Percentiles rank a stretch among this genome's conserved stretches.
phyloP scores from a whole-genome alignment of 495 filamentous ascomycete genomes.

The Penicillium nucicola region DNA sequence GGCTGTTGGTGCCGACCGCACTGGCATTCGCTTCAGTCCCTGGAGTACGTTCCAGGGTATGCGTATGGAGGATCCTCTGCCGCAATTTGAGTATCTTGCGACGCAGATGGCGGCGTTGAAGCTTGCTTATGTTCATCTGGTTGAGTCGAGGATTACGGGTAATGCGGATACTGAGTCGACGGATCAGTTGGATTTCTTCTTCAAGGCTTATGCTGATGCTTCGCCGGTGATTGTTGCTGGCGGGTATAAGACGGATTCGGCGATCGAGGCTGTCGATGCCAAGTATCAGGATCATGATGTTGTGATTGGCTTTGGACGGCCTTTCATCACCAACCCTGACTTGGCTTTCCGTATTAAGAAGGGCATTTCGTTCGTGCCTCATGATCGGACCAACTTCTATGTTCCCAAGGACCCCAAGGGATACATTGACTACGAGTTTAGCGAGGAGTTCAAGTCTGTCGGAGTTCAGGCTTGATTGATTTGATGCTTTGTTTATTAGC shows the following conservation, averaged over 20 bases:
- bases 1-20: constrained; percentile 61
- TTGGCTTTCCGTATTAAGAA: constrained; percentile 59
- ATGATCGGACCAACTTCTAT: constrained; percentile 62
- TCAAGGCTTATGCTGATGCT: constrained; percentile 40
- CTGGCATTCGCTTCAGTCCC: constrained; percentile 62
- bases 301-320: constrained; percentile 57
- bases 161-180: constrained; percentile 38
- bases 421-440: constrained; percentile 59
- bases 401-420: constrained; percentile 43
- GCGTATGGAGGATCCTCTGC: constrained; percentile 59
- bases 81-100: constrained; percentile 61
- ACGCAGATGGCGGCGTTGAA: constrained; percentile 49
- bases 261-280: constrained; percentile 49
- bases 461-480: constrained; percentile 18
- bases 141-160: constrained; percentile 51
- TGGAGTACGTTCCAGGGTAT: constrained; percentile 67
- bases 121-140: constrained; percentile 65
- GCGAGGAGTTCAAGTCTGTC: constrained; percentile 32
- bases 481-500: constrained; percentile 11
- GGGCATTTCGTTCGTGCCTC: constrained; percentile 52
- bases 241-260: constrained; percentile 47
- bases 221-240: constrained; percentile 61
- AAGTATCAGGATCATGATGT: constrained; percentile 52
- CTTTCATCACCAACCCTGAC: constrained; percentile 71
- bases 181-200: constrained; percentile 50